Evolutionary conservation across 2,329 filamentous ascomycete genomes (phyloP).

Genomic region (Cercospora sp.): DNA sequence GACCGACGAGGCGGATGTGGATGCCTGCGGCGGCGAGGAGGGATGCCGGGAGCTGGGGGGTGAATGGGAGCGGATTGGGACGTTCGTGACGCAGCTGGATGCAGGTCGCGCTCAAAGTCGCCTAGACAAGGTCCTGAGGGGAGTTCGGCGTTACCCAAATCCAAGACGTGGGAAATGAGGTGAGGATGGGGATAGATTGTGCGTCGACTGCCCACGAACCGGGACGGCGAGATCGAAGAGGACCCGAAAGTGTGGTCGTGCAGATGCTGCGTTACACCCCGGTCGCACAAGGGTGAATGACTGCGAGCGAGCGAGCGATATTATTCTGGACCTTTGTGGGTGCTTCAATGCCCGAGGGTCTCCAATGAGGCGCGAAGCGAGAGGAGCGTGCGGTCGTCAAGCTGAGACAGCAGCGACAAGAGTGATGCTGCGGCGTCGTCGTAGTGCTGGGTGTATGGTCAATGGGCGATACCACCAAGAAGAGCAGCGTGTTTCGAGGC

Average conservation of each 20-base stretch:
- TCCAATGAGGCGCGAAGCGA: slow-evolving; percentile 39
- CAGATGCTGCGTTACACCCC: slow-evolving; percentile 49
- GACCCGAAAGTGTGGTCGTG: slow-evolving; percentile 50
- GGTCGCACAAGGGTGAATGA: slow-evolving; percentile 35
- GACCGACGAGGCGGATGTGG: slow-evolving; percentile 33
- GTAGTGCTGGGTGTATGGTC: neutral
- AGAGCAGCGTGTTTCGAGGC: neutral
- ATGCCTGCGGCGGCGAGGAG: slow-evolving; percentile 30
- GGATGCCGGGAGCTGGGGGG: slow-evolving; percentile 24
- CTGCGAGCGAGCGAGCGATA: slow-evolving; percentile 26
- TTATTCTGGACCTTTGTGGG: slow-evolving; percentile 35
- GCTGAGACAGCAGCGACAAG: slow-evolving; percentile 9
- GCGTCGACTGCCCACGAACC: slow-evolving; percentile 34
- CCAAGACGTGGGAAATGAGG: slow-evolving; percentile 42
- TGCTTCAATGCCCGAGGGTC: slow-evolving; percentile 40
- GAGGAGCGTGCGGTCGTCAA: slow-evolving; percentile 8
- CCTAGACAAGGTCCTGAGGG: slow-evolving; percentile 45
- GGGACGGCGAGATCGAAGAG: slow-evolving; percentile 41
- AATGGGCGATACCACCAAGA: neutral
- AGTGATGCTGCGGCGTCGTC: slow-evolving; percentile 2
- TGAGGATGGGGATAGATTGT: slow-evolving; percentile 34
- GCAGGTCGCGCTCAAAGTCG: slow-evolving; percentile 48
- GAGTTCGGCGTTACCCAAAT: slow-evolving; percentile 39
- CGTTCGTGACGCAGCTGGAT: slow-evolving; percentile 45
- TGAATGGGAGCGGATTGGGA: slow-evolving; percentile 31